Percentiles rank a stretch among this genome's conserved stretches.
phyloP scores from a whole-genome alignment of 1,284 basidiomycete species.

The Trichosporon asahii region DNA sequence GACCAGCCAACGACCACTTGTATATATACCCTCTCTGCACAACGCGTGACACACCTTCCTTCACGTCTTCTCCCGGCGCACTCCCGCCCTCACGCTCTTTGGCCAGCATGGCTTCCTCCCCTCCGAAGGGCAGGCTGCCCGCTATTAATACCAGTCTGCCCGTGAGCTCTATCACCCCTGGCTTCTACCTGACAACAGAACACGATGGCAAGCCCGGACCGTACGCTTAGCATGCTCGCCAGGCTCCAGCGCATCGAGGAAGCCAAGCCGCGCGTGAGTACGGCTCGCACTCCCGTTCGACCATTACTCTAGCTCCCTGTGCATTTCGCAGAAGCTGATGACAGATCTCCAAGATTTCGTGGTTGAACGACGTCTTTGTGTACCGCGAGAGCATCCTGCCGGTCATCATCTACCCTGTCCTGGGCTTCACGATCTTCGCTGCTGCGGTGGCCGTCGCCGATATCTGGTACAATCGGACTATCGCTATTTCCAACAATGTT shows the following conservation, averaged over 20 bases:
- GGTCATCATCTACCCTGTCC: slow-evolving; percentile 59
- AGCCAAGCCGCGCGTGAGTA: slow-evolving; percentile 43
- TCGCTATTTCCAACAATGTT: slow-evolving; percentile 48
- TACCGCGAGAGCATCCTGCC: slow-evolving; percentile 61
- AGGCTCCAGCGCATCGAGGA: slow-evolving; percentile 46
- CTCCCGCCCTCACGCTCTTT: background rate
- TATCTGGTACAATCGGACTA: slow-evolving; percentile 39
- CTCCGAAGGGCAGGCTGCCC: slow-evolving; percentile 6
- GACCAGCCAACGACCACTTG: background rate
- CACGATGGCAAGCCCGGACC: background rate
- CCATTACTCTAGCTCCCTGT: background rate
- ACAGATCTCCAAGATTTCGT: slow-evolving; percentile 65
- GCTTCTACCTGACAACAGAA: background rate
- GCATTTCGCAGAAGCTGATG: no score
- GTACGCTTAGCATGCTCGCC: slow-evolving; percentile 39
- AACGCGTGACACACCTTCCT: background rate
- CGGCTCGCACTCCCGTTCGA: background rate
- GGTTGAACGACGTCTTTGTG: slow-evolving; percentile 80
- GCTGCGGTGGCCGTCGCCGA: slow-evolving; percentile 44
- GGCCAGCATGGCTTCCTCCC: background rate
- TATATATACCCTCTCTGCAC: background rate
- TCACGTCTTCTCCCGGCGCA: background rate
- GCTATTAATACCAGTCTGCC: background rate
- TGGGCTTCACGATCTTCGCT: slow-evolving; percentile 76
- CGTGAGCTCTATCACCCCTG: background rate